Base-by-base conservation (phyloP, 345 rosid genomes). In the Reutealis trisperma region DNA sequence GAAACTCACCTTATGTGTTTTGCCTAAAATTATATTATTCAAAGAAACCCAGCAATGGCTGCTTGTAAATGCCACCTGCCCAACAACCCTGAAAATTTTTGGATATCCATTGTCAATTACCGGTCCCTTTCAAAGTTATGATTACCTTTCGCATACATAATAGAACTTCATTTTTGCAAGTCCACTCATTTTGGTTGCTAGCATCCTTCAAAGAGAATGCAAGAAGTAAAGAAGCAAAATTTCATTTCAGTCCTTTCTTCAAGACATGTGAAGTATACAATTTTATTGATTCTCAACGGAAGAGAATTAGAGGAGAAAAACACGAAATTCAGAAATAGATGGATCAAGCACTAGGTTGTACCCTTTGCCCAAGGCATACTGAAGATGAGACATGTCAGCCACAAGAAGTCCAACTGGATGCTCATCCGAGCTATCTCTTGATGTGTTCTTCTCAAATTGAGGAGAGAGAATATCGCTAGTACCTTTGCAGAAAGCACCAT, bases 301-400 rank as follows among this genome's bases (percentile, higher is more conserved):
- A 72, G 0, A 16, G 22, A 44, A 3, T 30, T 22, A 14, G 6
- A 47, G 21, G 34, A 19, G 34, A 27, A 61, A 25, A 22, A 67
- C 4, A 19, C n/a, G 10, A 18, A 54, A 54, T 54, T 54, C 59
- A 4, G 16, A 54, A 54, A 3, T 57, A 64, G 32, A 42, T 71
- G 61, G 58, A 68, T 66, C 32, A 78, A 78, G 79, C 67, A 63
- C 27, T 75, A 41, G 14, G 57, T n/a, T 41, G 41, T 89, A 90
- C 94, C 92, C 92, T 62, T 87, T 85, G 74, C 92, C 92, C 79
- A 85, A 63, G 68, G 79, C 45, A 64, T 87, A 86, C 71, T 79
- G 82, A 66, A 79, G 85, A 67, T 70, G 52, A 8, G 84, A 76
- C 90, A 89, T 87, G 69, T 79, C 75, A 47, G 85, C 85, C 77